Conservation (phyloP, 352 stramenopile genomes). For the Phytophthora foliorum region DNA sequence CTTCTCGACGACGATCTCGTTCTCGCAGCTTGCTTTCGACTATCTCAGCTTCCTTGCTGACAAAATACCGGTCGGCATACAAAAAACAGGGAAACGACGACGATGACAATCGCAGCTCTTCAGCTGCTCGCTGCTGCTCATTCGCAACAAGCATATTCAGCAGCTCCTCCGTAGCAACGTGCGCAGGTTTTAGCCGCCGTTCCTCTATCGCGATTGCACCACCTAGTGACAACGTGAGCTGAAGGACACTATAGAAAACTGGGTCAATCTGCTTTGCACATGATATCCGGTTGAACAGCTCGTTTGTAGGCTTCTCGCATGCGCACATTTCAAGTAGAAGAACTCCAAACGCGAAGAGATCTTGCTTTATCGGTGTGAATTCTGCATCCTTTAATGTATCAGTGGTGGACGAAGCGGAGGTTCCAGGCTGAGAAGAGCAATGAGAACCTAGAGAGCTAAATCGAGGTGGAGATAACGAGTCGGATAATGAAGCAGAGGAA, state of each 20-base stretch:
- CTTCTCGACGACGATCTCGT: constrained; percentile 39
- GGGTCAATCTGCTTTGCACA: constrained; percentile 57
- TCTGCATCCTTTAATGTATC: neutral
- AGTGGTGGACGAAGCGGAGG: constrained; percentile 7
- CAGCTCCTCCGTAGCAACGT: constrained; percentile 23
- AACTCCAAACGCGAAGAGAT: constrained; percentile 78
- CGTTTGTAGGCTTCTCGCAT: constrained; percentile 57
- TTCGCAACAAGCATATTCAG: constrained; percentile 39
- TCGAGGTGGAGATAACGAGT: constrained; percentile 7
- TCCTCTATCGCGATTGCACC: constrained; percentile 3
- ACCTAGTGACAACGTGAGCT: constrained; percentile 31
- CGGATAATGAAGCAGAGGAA: constrained; percentile 5
- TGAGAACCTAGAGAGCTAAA: constrained; percentile 4
- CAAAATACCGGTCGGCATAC: constrained; percentile 61
- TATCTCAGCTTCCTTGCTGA: constrained; percentile 28
- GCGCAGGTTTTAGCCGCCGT: neutral
- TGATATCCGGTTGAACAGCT: constrained; percentile 64
- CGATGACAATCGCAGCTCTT: constrained; percentile 12
- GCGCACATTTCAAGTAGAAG: constrained; percentile 79
- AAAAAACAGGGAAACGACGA: constrained; percentile 59
- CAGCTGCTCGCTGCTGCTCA: constrained; percentile 26
- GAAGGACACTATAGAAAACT: constrained; percentile 49
- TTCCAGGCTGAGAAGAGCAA: constrained; percentile 24
- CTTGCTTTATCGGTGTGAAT: constrained; percentile 32
- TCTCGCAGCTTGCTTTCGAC: constrained; percentile 36